Evolutionary conservation across 1,284 basidiomycete genomes (phyloP), one percentile per base, ranked within the genome.

Genomic region (Uromyces viciae-fabae): DNA sequence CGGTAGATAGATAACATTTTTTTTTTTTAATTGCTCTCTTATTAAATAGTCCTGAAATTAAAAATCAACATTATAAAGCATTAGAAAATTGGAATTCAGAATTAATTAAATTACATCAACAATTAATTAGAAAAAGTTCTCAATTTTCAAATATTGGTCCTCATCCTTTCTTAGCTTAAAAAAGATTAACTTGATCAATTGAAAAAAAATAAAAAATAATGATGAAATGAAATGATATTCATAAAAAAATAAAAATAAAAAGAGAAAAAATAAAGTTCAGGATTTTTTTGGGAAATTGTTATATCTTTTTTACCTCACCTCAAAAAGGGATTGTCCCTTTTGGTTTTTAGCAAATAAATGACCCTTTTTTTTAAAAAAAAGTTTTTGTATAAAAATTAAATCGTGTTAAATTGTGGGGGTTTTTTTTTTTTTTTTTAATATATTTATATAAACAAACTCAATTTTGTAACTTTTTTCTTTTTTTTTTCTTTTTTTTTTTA

Each of bases 61-160:
- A 56, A 40, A 56, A 40, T 17, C 69, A n/a, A 38, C 69, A 72
- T 56, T 72, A 72, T 38, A 54, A 56, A 72, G 17, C 69, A 33
- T 40, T 72, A 36, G 49, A 72, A 15, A 49, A 22, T 15, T 72
- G 69, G 69, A 72, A 72, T 38, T 54, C 49, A 33, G 49, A 72
- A 22, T 25, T 72, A n/a, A 72, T 54, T 25, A 52, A 72, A n/a
- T 25, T 72, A 31, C 69, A 72, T 56, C 2, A 28, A 7, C 36
- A 40, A 31, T 36, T 72, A 36, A 56, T 72, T 8, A 43, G 54
- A 72, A 72, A 72, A 36, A 56, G 22, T 9, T 49, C 52, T 40
- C 66, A 42, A 31, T 69, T 46, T 38, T n/a, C n/a, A n/a, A 38
- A 38, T 9, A 33, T 38, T n/a, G n/a, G 14, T 68, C 36, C 40